Percentiles rank a stretch among this genome's conserved stretches.
Evolutionary conservation across 2,329 filamentous ascomycete genomes (phyloP).

Genomic region (Ceratocystis cacaofunesta): DNA sequence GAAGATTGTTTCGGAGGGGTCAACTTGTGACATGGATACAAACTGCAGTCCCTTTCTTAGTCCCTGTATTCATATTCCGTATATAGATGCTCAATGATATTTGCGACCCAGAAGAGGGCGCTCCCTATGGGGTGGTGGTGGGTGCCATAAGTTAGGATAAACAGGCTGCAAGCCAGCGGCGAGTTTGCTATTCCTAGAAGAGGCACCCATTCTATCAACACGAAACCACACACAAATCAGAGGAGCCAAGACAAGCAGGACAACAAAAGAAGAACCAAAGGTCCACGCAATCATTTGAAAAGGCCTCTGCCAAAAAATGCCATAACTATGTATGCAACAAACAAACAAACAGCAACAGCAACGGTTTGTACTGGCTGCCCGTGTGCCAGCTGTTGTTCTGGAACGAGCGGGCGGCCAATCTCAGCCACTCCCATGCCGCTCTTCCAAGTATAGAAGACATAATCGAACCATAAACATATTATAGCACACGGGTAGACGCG

Average conservation of each 20-base stretch:
- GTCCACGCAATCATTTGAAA: neutral
- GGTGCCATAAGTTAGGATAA: neutral
- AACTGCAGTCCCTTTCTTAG: neutral
- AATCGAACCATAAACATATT: neutral
- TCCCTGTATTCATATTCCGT: neutral
- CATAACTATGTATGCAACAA: neutral
- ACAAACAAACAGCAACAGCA: neutral
- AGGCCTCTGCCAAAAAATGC: neutral
- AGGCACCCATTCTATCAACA: neutral
- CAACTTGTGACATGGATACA: neutral
- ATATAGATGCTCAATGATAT: neutral
- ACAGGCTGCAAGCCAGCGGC: neutral
- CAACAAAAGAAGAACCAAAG: too few species aligned
- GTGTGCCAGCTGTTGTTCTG: neutral
- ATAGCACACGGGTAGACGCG: neutral
- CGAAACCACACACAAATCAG: neutral
- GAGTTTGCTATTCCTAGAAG: neutral
- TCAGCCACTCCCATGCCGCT: neutral
- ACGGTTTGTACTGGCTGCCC: neutral
- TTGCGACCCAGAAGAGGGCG: neutral
- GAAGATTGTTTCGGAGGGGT: neutral
- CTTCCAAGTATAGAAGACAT: neutral
- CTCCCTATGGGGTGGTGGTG: neutral
- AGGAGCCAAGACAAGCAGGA: neutral
- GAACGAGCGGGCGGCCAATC: neutral